phyloP scores from a whole-genome alignment of 1,139 yeast genomes.

The Suhomyces maxii region DNA sequence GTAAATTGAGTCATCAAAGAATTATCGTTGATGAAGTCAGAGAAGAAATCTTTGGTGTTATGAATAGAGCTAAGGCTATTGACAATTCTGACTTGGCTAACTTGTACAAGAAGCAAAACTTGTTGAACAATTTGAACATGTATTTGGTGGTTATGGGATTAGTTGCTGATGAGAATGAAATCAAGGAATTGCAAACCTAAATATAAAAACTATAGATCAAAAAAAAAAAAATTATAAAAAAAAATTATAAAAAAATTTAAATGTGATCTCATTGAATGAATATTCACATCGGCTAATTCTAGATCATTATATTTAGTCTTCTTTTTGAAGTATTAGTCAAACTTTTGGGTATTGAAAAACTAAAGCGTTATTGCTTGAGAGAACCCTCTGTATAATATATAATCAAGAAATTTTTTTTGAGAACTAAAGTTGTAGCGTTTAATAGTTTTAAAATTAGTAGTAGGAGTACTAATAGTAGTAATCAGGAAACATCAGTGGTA shows the following conservation, averaged over 20 bases:
- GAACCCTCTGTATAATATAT: too few species aligned
- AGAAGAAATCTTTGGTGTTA: constrained; percentile 88
- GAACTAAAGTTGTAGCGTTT: too few species aligned
- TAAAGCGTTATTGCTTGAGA: not conserved
- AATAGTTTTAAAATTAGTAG: too few species aligned
- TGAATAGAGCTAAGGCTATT: constrained; percentile 75
- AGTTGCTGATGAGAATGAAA: constrained; percentile 74
- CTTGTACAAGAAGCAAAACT: constrained; percentile 58
- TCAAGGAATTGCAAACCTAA: constrained; percentile 46
- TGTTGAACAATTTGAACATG: constrained; percentile 80
- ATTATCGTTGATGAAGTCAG: constrained; percentile 93
- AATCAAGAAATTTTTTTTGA: not conserved
- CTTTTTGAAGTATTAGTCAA: not conserved
- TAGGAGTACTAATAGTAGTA: too few species aligned
- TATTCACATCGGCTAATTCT: too few species aligned
- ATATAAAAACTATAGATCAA: not conserved
- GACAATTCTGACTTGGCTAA: constrained; percentile 54
- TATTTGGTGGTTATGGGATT: constrained; percentile 96
- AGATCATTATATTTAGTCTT: too few species aligned
- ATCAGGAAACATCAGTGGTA: too few species aligned
- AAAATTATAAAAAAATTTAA: constrained; percentile 1
- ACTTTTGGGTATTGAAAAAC: not conserved
- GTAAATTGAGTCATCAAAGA: constrained; percentile 90
- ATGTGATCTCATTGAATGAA: not conserved
- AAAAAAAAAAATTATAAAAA: not conserved